phyloP scores from a whole-genome alignment of 139 green algal genomes.

The Haematococcus sp. region DNA sequence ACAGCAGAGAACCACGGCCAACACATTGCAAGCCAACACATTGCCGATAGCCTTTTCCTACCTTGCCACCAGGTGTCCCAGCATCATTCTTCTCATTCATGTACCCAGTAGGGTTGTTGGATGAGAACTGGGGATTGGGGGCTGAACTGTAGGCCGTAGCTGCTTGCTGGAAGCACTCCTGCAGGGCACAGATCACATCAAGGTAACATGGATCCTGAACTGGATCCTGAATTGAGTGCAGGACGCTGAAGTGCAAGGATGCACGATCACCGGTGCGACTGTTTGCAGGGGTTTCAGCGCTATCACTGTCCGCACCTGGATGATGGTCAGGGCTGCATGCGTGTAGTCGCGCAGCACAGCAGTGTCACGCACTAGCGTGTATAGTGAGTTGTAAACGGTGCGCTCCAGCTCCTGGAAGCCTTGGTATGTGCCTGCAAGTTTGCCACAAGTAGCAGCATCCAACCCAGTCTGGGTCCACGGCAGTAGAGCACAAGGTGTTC shows the following conservation, averaged over 20 bases:
- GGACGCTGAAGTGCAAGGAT: too few relatives aligned
- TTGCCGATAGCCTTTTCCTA: too few relatives aligned
- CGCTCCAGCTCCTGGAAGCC: slow-evolving; percentile 75
- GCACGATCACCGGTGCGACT: too few relatives aligned
- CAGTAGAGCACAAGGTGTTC: background rate
- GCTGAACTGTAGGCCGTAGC: slow-evolving; percentile 5
- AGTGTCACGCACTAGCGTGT: slow-evolving; percentile 80
- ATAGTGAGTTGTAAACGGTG: slow-evolving; percentile 79
- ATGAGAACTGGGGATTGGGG: background rate
- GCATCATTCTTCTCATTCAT: too few relatives aligned
- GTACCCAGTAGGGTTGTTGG: too few relatives aligned
- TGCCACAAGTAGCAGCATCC: background rate
- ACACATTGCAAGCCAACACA: too few relatives aligned
- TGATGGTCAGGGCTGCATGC: slow-evolving; percentile 45
- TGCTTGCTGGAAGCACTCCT: slow-evolving; percentile 4
- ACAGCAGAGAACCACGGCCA: too few relatives aligned
- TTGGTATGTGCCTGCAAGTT: slow-evolving; percentile 12
- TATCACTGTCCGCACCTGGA: slow-evolving; percentile 41
- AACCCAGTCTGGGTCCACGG: background rate
- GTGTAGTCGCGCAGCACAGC: slow-evolving; percentile 81
- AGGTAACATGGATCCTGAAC: too few relatives aligned
- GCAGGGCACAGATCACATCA: background rate
- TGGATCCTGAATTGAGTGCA: too few relatives aligned
- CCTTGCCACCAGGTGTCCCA: too few relatives aligned
- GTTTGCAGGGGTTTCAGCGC: too few relatives aligned